phyloP scores from a whole-genome alignment of 805 yeast genomes.

The Wickerhamomyces rabaulensis region DNA sequence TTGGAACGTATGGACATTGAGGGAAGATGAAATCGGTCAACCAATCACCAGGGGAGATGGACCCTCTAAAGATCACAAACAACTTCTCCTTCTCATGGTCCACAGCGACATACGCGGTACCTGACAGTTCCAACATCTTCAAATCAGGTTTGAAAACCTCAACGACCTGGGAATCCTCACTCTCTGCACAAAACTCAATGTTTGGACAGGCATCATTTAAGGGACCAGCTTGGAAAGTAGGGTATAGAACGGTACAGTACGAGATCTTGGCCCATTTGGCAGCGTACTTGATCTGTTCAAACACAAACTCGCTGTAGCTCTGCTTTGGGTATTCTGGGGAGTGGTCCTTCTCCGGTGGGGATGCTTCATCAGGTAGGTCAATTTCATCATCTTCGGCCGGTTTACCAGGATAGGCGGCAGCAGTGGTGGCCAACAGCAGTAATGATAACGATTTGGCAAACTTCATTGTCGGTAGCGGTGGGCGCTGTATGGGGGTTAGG shows the following conservation, averaged over 20 bases:
- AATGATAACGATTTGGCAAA: too few species aligned
- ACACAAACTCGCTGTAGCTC: not conserved
- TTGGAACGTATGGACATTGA: conserved; percentile 44
- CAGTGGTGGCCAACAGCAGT: not conserved
- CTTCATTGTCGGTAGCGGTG: not conserved
- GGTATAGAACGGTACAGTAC: conserved; percentile 7
- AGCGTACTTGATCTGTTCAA: not conserved
- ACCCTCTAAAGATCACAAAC: conserved; percentile 56
- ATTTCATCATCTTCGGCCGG: too few species aligned
- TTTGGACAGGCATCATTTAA: conserved; percentile 7
- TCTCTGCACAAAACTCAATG: conserved; percentile 10
- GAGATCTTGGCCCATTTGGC: conserved; percentile 8
- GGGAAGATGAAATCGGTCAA: conserved; percentile 46
- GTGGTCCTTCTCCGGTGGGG: not conserved
- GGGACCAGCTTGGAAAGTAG: conserved; percentile 2
- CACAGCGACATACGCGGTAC: conserved; percentile 50
- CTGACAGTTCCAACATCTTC: conserved; percentile 34
- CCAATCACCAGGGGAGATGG: conserved; percentile 59
- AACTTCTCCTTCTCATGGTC: conserved; percentile 41
- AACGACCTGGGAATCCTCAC: conserved; percentile 2
- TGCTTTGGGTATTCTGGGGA: not conserved
- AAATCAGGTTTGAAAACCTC: conserved; percentile 10
- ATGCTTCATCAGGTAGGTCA: not conserved
- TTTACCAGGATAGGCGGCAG: not conserved
- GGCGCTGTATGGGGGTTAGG: too few species aligned